Evolutionary conservation across 2,329 filamentous ascomycete genomes (phyloP).

Genomic region (Pezicula neosporulosa): DNA sequence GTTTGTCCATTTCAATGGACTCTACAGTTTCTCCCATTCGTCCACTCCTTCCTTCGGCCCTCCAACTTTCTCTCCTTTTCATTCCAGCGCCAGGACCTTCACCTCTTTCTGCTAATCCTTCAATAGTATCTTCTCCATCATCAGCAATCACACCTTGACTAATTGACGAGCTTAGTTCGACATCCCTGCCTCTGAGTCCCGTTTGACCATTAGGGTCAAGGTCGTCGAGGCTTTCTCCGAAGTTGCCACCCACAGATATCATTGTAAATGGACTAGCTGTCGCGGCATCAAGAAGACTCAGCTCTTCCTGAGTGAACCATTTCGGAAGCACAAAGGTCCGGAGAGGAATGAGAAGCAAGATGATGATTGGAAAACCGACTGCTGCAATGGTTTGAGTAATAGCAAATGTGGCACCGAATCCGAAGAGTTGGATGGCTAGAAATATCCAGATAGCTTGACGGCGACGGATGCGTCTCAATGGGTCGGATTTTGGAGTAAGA

Average conservation of each 20-base stretch:
- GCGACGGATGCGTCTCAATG: constrained; percentile 59
- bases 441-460: constrained; percentile 68
- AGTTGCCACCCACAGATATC: constrained; percentile 68
- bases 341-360: constrained; percentile 64
- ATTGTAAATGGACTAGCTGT: constrained; percentile 74
- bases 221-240: constrained; percentile 37
- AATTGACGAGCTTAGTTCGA: constrained; percentile 3
- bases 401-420: constrained; percentile 75
- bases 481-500: constrained; percentile 57
- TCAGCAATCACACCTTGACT: constrained; percentile 3
- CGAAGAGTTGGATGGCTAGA: constrained; percentile 63
- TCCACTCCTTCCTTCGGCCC: constrained; percentile 10
- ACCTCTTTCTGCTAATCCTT: constrained; percentile 22
- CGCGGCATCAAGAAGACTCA: constrained; percentile 64
- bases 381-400: constrained; percentile 81
- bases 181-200: constrained; percentile 5
- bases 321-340: constrained; percentile 61
- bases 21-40: constrained; percentile 6
- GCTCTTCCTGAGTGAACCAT: constrained; percentile 57
- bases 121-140: constrained; percentile 16
- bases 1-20: constrained; percentile 23
- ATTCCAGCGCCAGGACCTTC: constrained; percentile 6
- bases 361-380: constrained; percentile 76
- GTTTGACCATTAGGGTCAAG: not conserved
- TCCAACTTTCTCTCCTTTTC: constrained; percentile 7